Evolutionary conservation across 495 filamentous ascomycete species (phyloP), one percentile per base, ranked within the genome.

Genomic region (Talaromyces thailandensis): DNA sequence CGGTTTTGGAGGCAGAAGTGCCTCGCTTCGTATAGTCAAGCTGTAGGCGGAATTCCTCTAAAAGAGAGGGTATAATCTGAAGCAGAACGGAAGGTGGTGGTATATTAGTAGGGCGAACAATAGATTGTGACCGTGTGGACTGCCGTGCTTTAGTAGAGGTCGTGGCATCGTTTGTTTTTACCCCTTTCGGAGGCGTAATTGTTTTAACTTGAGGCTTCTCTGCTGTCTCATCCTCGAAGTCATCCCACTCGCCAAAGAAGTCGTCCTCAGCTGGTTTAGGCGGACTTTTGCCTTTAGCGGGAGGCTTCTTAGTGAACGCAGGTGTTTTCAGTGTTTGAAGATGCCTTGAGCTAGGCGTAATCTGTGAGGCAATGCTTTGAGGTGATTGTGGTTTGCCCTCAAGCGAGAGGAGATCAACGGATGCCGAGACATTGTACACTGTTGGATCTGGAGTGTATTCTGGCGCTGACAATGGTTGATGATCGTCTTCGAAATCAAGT

Each of bases 11-110:
- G n/a, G 21, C 18, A 18, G 26, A 9, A 31, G 40, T 25, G 11
- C 26, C 5, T 25, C 37, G 40, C 26, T 63, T 48, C n/a, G 23
- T n/a, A 21, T 51, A 11, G 28, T 59, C 48, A 4, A 57, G 24
- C 29, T 58, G 43, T 48, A 45, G 23, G 24, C 74, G 73, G 9
- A 81, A 70, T 40, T 67, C 66, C 23, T 85, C 78, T 64, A 94
- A 81, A 6, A 91, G 69, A 12, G 79, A 71, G 26, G 89, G 83
- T 68, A 96, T 90, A 9, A 91, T 70, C 37, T 90, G 81, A 25
- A 98, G 79, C 5, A 98, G 76, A 53, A 94, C 77, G 16, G 89
- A 88, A 7, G 95, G 95, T 2, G 94, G 92, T 21, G 94, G 93
- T 4, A 96, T 84, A 71, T 96, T 96, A 8, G 87, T 90, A 60